phyloP scores from a whole-genome alignment of 306 rosid genomes.

The Quercus ilex region DNA sequence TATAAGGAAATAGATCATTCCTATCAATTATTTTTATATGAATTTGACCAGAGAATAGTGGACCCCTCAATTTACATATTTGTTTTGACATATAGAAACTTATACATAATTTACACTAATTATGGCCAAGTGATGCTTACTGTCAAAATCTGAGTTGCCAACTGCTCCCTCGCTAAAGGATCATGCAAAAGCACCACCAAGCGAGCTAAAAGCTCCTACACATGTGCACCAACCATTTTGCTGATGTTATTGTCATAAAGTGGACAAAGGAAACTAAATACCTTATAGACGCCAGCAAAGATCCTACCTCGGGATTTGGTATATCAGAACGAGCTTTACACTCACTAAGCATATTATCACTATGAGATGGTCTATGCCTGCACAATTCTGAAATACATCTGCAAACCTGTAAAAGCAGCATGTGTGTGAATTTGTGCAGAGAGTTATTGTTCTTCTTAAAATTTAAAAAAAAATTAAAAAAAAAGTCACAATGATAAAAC shows the following conservation, averaged over 20 bases:
- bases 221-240: slow-evolving; percentile 24
- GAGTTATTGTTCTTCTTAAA: neutral
- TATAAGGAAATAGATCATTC: neutral
- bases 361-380: slow-evolving; percentile 62
- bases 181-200: slow-evolving; percentile 90
- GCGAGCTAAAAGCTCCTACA: slow-evolving; percentile 88
- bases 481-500: slow-evolving; percentile 1
- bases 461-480: neutral
- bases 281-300: neutral
- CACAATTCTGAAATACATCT: slow-evolving; percentile 93
- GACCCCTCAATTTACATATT: neutral
- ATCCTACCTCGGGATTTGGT: slow-evolving; percentile 75
- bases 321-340: slow-evolving; percentile 72
- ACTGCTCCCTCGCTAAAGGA: slow-evolving; percentile 89
- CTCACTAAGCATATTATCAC: slow-evolving; percentile 62
- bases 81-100: neutral
- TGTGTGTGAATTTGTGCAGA: slow-evolving; percentile 16
- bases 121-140: slow-evolving; percentile 42
- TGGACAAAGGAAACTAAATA: slow-evolving; percentile 8
- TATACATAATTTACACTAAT: neutral
- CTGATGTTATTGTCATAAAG: neutral
- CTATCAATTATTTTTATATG: neutral
- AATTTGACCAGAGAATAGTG: neutral
- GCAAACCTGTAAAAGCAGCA: slow-evolving; percentile 67
- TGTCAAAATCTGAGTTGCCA: slow-evolving; percentile 82